phyloP scores from a whole-genome alignment of 495 filamentous ascomycete genomes.

The Oidiodendron maius region DNA sequence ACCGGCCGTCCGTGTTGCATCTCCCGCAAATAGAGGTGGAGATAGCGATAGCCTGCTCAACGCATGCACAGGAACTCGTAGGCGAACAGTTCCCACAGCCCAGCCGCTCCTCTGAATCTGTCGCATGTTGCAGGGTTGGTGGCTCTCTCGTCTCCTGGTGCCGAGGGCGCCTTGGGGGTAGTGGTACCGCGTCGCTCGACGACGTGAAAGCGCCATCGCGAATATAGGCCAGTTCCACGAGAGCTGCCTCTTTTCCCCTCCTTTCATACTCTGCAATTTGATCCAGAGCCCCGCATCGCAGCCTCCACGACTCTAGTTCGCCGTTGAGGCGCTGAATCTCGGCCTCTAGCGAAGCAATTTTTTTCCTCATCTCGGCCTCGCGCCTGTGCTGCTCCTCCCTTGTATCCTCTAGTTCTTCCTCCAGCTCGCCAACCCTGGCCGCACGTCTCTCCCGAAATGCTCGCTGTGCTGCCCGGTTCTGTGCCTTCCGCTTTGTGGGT shows the following conservation, averaged over 20 bases:
- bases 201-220: slow-evolving; percentile 19
- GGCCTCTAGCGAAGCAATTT: slow-evolving; percentile 33
- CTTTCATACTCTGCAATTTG: slow-evolving; percentile 23
- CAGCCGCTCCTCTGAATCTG: slow-evolving; percentile 5
- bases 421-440: slow-evolving; percentile 77
- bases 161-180: slow-evolving; percentile 21
- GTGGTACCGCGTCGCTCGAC: slow-evolving; percentile 27
- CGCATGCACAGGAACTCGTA: slow-evolving; percentile 45
- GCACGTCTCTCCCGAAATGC: slow-evolving; percentile 85
- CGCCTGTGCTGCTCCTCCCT: slow-evolving; percentile 40
- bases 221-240: slow-evolving; percentile 22
- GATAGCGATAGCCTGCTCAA: slow-evolving; percentile 37
- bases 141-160: slow-evolving; percentile 8
- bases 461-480: slow-evolving; percentile 89
- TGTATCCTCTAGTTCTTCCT: slow-evolving; percentile 70
- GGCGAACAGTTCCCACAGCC: slow-evolving; percentile 47
- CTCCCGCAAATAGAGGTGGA: slow-evolving; percentile 53
- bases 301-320: slow-evolving; percentile 21
- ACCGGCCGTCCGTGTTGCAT: slow-evolving; percentile 52
- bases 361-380: slow-evolving; percentile 39
- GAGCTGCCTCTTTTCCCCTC: slow-evolving; percentile 20
- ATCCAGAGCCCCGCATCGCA: slow-evolving; percentile 22
- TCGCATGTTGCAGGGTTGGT: not conserved
- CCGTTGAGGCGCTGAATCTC: slow-evolving; percentile 37
- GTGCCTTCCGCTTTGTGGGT: slow-evolving; percentile 85